Percentiles rank a stretch among this genome's conserved stretches.
Conservation (phyloP, 2,329 filamentous ascomycete species). For the Fusarium sp. region DNA sequence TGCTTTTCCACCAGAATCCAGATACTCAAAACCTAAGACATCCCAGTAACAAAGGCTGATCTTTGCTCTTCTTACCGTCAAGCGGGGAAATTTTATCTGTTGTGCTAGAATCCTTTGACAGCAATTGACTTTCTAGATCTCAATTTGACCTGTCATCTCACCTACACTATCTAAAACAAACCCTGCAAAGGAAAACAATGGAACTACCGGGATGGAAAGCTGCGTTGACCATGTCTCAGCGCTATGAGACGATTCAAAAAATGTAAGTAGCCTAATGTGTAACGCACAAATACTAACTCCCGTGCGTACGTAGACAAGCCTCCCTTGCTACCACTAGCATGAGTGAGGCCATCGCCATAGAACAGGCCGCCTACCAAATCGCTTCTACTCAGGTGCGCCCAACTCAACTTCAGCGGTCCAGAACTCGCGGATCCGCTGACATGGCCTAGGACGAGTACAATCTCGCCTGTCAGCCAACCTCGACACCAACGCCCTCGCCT, state of each 20-base stretch:
- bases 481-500: conserved; percentile 11
- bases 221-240: conserved; percentile 64
- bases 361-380: conserved; percentile 69
- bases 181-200: conserved; percentile 8
- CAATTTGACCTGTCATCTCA: conserved; percentile 13
- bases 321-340: conserved; percentile 44
- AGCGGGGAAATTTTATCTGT: conserved; percentile 7
- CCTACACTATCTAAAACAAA: neutral
- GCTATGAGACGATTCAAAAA: conserved; percentile 70
- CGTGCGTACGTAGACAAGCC: conserved; percentile 38
- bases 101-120: neutral
- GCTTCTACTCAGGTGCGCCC: conserved; percentile 65
- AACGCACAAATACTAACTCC: neutral
- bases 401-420: conserved; percentile 16
- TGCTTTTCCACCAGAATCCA: conserved; percentile 1
- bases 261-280: conserved; percentile 39
- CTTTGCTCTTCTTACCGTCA: neutral
- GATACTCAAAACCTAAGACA: conserved; percentile 15
- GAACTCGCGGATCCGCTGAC: conserved; percentile 37
- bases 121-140: conserved; percentile 4
- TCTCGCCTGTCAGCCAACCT: conserved; percentile 49
- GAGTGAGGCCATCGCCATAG: conserved; percentile 67
- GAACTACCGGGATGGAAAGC: conserved; percentile 56
- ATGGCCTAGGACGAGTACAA: conserved; percentile 66
- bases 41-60: conserved; percentile 16